These are phyloP conservation scores for Phymatotrichopsis omnivora DNA, from an alignment of 2,329 filamentous ascomycete genomes.

Conservation along the genomic window DNA sequence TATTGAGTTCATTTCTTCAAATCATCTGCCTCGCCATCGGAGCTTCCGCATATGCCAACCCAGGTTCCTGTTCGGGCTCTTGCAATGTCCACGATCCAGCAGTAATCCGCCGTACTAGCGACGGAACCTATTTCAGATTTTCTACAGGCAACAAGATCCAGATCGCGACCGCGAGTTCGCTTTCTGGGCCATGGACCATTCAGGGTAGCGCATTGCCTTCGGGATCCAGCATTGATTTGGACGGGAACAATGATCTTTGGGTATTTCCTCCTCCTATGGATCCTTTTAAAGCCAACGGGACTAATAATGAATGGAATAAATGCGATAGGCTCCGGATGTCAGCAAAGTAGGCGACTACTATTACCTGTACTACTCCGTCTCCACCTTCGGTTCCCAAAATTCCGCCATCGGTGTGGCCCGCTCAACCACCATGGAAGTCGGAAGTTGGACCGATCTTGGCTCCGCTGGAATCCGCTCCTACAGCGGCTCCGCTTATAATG, in stretches of 20 bases:
- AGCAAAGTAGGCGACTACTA: conserved; percentile 48
- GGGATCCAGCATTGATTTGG: conserved; percentile 36
- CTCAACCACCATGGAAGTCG: conserved; percentile 41
- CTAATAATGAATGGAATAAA: background rate
- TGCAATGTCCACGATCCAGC: conserved; percentile 39
- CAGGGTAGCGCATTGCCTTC: conserved; percentile 37
- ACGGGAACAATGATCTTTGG: conserved; percentile 38
- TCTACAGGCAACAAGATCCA: conserved; percentile 38
- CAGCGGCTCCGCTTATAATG: conserved; percentile 43
- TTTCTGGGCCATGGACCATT: conserved; percentile 40
- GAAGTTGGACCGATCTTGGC: conserved; percentile 52
- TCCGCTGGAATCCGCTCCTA: conserved; percentile 43
- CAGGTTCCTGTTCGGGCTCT: conserved; percentile 36
- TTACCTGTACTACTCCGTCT: conserved; percentile 58
- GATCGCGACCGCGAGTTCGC: conserved; percentile 36
- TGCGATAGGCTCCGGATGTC: conserved; percentile 58
- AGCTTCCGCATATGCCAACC: conserved; percentile 25
- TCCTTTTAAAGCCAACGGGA: background rate
- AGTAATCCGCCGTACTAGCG: conserved; percentile 36
- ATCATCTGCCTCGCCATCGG: background rate
- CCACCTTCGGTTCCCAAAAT: conserved; percentile 49
- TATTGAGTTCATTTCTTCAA: background rate
- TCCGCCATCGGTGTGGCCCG: conserved; percentile 51
- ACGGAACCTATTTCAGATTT: conserved; percentile 40
- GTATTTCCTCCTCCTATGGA: conserved; percentile 34